A percentile compares a stretch with the other conserved stretches of the same genome.
phyloP scores from a whole-genome alignment of 257 asterid species.

The Linaria vulgaris region DNA sequence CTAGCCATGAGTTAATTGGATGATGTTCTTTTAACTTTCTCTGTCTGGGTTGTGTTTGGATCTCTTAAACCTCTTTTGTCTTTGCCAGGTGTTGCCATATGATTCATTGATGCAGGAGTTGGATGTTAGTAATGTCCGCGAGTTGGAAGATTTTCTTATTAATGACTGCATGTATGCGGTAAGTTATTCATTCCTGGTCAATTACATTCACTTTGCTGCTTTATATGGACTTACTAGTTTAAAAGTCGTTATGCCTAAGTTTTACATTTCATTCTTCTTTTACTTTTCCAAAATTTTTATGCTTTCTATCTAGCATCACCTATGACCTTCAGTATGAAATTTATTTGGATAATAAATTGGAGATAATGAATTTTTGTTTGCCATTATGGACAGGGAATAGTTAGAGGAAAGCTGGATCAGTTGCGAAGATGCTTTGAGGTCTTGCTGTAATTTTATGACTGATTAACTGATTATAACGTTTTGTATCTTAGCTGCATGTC shows the following conservation, averaged over 20 bases:
- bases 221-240: no score
- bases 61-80: no score
- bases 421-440: conserved; percentile 97
- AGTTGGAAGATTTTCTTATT: no score
- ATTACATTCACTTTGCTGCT: no score
- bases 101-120: no score
- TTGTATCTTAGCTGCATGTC: background rate
- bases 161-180: no score
- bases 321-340: background rate
- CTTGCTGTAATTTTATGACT: conserved; percentile 25
- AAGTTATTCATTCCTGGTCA: no score
- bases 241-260: no score
- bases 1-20: conserved; percentile 9
- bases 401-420: conserved; percentile 98
- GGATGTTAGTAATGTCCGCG: no score
- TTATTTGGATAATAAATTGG: conserved; percentile 6
- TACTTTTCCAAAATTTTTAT: conserved; percentile 1
- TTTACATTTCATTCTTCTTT: background rate
- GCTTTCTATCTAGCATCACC: background rate
- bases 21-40: background rate
- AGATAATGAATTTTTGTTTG: conserved; percentile 14
- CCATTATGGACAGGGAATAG: conserved; percentile 69
- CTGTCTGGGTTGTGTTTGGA: background rate
- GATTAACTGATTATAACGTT: conserved; percentile 19
- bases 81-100: no score